Percentiles rank a stretch among this genome's conserved stretches.
Conservation (phyloP, 768 basidiomycete genomes). For the Coprinopsis cinerea region DNA sequence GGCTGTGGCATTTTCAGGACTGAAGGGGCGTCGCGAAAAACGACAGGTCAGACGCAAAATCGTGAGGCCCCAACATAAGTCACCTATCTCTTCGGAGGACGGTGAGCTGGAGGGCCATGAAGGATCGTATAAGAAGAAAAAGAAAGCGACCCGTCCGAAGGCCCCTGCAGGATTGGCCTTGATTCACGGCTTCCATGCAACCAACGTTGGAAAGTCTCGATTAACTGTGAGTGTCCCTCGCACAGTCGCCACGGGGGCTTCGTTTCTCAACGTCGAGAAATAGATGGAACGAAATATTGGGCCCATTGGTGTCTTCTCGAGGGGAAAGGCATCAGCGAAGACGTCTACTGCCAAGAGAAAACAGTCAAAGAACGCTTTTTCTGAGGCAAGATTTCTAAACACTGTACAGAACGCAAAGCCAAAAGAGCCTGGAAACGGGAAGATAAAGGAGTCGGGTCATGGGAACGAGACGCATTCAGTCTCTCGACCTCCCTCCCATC, state of each 20-base stretch:
- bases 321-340: constrained; percentile 55
- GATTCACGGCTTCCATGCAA: constrained; percentile 62
- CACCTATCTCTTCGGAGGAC: constrained; percentile 9
- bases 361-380: constrained; percentile 28
- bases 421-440: no score
- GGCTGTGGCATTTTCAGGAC: constrained; percentile 33
- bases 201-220: constrained; percentile 55
- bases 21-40: constrained; percentile 59
- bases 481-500: no score
- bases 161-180: constrained; percentile 49
- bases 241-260: no score
- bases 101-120: constrained; percentile 11
- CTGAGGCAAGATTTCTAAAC: constrained; percentile 42
- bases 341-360: constrained; percentile 22
- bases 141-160: constrained; percentile 25
- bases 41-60: constrained; percentile 56
- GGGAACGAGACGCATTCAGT: no score
- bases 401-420: constrained; percentile 1
- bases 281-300: constrained; percentile 38
- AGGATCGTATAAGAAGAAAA: constrained; percentile 17
- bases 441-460: no score
- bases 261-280: no score
- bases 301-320: constrained; percentile 53
- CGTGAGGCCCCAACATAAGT: constrained; percentile 28
- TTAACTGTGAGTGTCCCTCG: constrained; percentile 43